phyloP scores from a whole-genome alignment of 768 basidiomycete genomes.

The Sporobolomyces roseus region DNA sequence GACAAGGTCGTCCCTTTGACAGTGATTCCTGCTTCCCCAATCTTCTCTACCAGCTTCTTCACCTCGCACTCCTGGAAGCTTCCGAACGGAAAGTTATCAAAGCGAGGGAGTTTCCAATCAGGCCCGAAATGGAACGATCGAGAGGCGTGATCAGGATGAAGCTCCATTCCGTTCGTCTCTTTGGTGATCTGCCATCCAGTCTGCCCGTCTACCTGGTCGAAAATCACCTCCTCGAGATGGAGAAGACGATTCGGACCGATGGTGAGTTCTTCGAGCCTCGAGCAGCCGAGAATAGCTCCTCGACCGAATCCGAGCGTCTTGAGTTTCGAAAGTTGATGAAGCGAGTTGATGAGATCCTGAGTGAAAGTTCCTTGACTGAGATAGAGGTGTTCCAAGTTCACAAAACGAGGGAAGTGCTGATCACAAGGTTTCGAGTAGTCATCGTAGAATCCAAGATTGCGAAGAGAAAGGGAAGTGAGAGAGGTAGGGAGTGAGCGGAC shows the following conservation, averaged over 20 bases:
- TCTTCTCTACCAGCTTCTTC: background rate
- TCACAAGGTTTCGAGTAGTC: constrained; percentile 7
- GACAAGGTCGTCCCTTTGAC: background rate
- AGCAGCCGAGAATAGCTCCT: background rate
- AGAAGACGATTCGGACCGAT: background rate
- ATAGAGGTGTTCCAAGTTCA: constrained; percentile 11
- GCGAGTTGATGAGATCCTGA: background rate
- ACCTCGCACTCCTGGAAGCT: background rate
- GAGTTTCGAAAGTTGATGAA: background rate
- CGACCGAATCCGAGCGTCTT: constrained; percentile 11
- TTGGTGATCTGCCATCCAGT: background rate
- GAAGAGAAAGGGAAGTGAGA: constrained; percentile 3
- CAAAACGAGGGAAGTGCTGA: background rate
- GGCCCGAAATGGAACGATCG: background rate
- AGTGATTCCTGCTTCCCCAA: too few relatives aligned
- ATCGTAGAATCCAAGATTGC: background rate
- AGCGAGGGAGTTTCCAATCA: background rate
- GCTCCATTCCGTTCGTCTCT: background rate
- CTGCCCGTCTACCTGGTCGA: constrained; percentile 15
- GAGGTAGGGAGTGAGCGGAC: background rate
- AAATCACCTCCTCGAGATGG: background rate
- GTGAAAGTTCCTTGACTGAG: constrained; percentile 16
- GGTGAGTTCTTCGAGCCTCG: background rate
- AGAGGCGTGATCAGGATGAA: background rate
- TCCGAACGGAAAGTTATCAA: background rate